Conservation (phyloP, 108 stramenopile species). For the Seminavis robusta region DNA sequence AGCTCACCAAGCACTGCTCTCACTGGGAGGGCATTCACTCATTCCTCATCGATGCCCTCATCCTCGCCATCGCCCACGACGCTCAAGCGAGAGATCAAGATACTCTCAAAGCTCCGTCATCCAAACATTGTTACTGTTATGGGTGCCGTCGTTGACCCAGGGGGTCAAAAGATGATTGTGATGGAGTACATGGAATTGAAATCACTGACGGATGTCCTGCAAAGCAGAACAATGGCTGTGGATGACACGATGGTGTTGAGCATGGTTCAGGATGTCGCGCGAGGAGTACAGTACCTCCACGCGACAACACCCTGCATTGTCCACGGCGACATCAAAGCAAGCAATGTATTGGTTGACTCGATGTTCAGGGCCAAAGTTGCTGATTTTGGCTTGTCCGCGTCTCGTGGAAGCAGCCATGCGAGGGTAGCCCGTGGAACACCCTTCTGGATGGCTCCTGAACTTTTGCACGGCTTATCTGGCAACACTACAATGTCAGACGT, state of each 20-base stretch:
- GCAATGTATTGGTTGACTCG: slow-evolving; percentile 47
- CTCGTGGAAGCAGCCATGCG: slow-evolving; percentile 8
- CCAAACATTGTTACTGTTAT: slow-evolving; percentile 54
- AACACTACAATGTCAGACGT: slow-evolving; percentile 56
- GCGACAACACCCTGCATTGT: slow-evolving; percentile 31
- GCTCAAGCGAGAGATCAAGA: slow-evolving; percentile 40
- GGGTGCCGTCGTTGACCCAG: slow-evolving; percentile 20
- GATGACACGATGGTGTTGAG: slow-evolving; percentile 40
- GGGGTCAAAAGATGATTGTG: no score
- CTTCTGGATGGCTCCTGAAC: slow-evolving; percentile 70
- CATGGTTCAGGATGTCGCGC: slow-evolving; percentile 39
- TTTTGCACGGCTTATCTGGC: slow-evolving; percentile 34
- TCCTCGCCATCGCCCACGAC: no score
- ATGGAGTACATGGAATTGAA: slow-evolving; percentile 64
- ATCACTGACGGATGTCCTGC: slow-evolving; percentile 47
- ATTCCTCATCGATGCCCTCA: no score
- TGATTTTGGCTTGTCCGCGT: no score
- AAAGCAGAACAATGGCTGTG: slow-evolving; percentile 39
- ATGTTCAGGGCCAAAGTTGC: slow-evolving; percentile 46
- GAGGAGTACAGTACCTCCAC: slow-evolving; percentile 46
- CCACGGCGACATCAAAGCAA: slow-evolving; percentile 39
- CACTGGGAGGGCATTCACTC: no score
- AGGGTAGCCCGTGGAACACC: slow-evolving; percentile 23
- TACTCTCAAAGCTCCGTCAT: slow-evolving; percentile 42
- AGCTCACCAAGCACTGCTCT: no score